These are phyloP conservation scores for Helicostylum pulchrum DNA, from an alignment of 192 early-diverging fungal genomes.

Conservation along the genomic window DNA sequence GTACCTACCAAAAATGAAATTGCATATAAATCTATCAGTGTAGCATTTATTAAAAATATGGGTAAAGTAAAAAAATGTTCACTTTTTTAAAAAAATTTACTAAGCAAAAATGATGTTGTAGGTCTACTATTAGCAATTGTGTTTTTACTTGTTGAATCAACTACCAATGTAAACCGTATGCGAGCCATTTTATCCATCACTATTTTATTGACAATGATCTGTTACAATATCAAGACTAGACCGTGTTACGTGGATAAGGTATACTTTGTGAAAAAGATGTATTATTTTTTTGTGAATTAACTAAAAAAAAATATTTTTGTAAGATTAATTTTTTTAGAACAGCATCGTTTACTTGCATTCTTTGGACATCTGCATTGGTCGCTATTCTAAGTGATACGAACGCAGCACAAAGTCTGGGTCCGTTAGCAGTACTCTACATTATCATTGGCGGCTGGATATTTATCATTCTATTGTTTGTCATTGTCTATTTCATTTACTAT, in stretches of 20 bases:
- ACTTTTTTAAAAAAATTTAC: neutral
- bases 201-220: conserved; percentile 66
- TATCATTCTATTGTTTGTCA: conserved; percentile 55
- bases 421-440: conserved; percentile 40
- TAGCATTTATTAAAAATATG: conserved; percentile 75
- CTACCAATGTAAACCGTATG: conserved; percentile 51
- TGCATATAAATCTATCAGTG: conserved; percentile 65
- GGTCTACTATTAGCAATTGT: conserved; percentile 66
- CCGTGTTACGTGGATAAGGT: conserved; percentile 70
- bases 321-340: conserved; percentile 75
- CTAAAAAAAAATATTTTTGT: too few species aligned
- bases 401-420: conserved; percentile 38
- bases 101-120: conserved; percentile 2
- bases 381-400: conserved; percentile 58
- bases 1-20: conserved; percentile 68
- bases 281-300: too few species aligned
- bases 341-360: conserved; percentile 60
- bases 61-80: conserved; percentile 28
- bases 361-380: conserved; percentile 66
- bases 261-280: neutral
- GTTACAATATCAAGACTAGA: conserved; percentile 66
- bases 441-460: conserved; percentile 58
- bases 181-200: conserved; percentile 67
- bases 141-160: conserved; percentile 60
- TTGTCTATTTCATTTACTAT: conserved; percentile 36